phyloP scores from a whole-genome alignment of 176 grass and related monocot species.

The Zoysia pacifica region DNA sequence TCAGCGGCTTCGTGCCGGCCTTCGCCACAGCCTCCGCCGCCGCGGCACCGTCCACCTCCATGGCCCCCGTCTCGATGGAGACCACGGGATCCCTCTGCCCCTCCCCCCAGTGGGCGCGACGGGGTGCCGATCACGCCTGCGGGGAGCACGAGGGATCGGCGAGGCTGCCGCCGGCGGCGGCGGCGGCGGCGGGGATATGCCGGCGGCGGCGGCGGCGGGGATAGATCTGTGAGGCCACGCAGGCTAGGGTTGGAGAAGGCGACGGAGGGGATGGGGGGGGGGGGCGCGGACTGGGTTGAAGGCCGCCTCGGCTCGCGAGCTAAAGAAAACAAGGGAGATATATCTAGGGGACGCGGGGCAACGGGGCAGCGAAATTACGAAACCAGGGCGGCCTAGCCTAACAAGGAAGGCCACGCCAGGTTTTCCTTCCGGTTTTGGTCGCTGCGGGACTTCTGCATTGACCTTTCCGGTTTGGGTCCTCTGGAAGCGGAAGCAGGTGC shows the following conservation, averaged over 20 bases:
- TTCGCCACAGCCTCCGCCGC: neutral
- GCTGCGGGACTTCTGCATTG: no score
- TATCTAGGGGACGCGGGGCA: no score
- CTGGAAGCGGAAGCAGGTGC: no score
- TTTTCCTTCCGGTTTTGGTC: no score
- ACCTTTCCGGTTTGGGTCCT: no score
- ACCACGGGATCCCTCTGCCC: slow-evolving; percentile 19
- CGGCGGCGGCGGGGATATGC: slow-evolving; percentile 18
- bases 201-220: no score
- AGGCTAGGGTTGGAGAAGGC: slow-evolving; percentile 38
- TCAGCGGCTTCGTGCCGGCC: slow-evolving; percentile 38
- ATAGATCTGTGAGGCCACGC: slow-evolving; percentile 24
- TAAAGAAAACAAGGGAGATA: neutral
- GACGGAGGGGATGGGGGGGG: neutral
- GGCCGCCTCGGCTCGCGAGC: slow-evolving; percentile 4
- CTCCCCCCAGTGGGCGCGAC: neutral
- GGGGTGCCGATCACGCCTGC: slow-evolving; percentile 25
- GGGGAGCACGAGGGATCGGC: slow-evolving; percentile 13
- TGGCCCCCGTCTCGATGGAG: slow-evolving; percentile 27
- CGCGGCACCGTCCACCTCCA: slow-evolving; percentile 50
- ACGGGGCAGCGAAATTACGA: no score
- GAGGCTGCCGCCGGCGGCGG: neutral
- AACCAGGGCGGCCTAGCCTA: no score
- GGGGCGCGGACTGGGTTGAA: slow-evolving; percentile 29
- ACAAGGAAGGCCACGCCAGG: no score